Percentiles rank a stretch among this genome's conserved stretches.
Evolutionary conservation across 108 stramenopile genomes (phyloP).

Genomic region (Nannochloropsis gaditana): DNA sequence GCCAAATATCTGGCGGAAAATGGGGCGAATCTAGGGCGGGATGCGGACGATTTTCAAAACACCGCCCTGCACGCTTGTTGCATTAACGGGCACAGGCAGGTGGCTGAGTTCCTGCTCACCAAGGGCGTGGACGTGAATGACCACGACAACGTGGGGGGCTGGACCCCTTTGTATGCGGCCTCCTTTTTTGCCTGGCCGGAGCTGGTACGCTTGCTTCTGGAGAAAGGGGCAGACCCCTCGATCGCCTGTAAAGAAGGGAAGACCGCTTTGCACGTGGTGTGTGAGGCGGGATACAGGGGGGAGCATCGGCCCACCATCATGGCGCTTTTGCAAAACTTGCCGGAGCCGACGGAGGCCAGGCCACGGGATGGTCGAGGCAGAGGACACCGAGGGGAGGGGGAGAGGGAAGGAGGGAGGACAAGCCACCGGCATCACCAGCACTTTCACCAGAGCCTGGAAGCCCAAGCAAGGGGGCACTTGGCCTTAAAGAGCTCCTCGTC

Average conservation of each 20-base stretch:
- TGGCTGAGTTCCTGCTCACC: neutral
- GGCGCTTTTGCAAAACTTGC: neutral
- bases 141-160: slow-evolving; percentile 10
- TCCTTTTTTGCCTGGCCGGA: neutral
- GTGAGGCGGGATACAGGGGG: neutral
- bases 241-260: slow-evolving; percentile 20
- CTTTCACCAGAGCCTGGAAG: neutral
- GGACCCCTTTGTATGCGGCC: neutral
- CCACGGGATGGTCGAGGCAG: neutral
- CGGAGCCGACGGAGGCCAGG: neutral
- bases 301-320: neutral
- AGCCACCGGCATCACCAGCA: neutral
- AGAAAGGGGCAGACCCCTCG: neutral
- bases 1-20: neutral
- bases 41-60: slow-evolving; percentile 18
- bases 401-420: neutral
- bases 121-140: neutral
- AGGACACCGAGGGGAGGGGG: neutral
- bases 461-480: neutral
- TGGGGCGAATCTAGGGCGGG: neutral
- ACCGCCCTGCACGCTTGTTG: neutral
- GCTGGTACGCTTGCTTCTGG: neutral
- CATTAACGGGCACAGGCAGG: slow-evolving; percentile 7
- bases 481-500: neutral
- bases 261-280: neutral